A percentile compares a stretch with the other conserved stretches of the same genome.
Evolutionary conservation across 2,329 filamentous ascomycete species (phyloP).

Genomic region (Venturia asperata): DNA sequence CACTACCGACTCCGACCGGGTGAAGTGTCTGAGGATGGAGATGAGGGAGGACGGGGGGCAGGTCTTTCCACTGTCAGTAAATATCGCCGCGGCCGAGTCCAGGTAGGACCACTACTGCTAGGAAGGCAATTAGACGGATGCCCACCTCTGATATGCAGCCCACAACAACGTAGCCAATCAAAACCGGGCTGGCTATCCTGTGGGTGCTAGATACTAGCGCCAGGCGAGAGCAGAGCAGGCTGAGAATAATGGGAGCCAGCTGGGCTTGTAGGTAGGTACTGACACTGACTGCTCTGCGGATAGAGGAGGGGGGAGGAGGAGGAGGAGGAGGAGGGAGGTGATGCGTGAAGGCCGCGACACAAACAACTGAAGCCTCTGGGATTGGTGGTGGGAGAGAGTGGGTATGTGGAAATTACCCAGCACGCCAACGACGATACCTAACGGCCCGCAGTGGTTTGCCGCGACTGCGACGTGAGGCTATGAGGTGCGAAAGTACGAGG

Average conservation of each 20-base stretch:
- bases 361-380: conserved; percentile 4
- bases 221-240: conserved; percentile 10
- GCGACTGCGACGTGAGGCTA: neutral
- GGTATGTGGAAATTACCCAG: conserved; percentile 10
- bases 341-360: neutral
- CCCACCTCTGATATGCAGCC: conserved; percentile 13
- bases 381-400: neutral
- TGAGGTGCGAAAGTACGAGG: neutral
- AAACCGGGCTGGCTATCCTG: conserved; percentile 2
- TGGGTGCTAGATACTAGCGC: conserved; percentile 2
- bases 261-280: neutral
- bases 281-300: neutral
- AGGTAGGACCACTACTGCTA: conserved; percentile 1
- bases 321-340: neutral
- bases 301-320: neutral
- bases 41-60: conserved; percentile 7
- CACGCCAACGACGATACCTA: conserved; percentile 3
- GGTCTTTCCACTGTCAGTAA: neutral
- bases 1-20: conserved; percentile 9
- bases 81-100: conserved; percentile 12
- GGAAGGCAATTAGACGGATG: conserved; percentile 2
- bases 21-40: neutral
- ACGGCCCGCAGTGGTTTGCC: conserved; percentile 6
- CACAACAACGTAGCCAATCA: conserved; percentile 7
- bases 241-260: neutral